Percentiles rank a stretch among this genome's conserved stretches.
phyloP scores from a whole-genome alignment of 31 red algal species.

The Asparagopsis taxiformis region DNA sequence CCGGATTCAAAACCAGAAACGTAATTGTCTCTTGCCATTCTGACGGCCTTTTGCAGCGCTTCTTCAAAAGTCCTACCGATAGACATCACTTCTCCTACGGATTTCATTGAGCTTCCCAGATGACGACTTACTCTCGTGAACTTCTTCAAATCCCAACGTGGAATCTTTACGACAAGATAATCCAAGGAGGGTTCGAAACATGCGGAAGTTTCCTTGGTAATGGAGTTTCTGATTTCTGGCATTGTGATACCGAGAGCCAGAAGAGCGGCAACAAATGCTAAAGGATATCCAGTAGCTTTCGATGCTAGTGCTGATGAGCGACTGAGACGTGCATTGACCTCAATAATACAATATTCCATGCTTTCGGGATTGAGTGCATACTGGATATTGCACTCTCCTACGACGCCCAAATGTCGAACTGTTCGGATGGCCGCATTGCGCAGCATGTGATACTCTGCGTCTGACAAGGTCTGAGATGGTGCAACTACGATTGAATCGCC shows the following conservation, averaged over 20 bases:
- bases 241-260: slow-evolving; percentile 82
- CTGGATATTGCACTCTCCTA: slow-evolving; percentile 99
- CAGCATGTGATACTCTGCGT: slow-evolving; percentile 98
- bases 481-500: slow-evolving; percentile 99
- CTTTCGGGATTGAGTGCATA: slow-evolving; percentile 92
- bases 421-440: slow-evolving; percentile 88
- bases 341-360: slow-evolving; percentile 93
- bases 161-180: slow-evolving; percentile 98
- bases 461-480: slow-evolving; percentile 92
- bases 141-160: slow-evolving; percentile 97
- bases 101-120: slow-evolving; percentile 96
- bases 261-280: slow-evolving; percentile 95
- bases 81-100: slow-evolving; percentile 98
- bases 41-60: slow-evolving; percentile 93
- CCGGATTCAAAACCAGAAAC: slow-evolving; percentile 88
- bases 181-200: slow-evolving; percentile 99
- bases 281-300: slow-evolving; percentile 99
- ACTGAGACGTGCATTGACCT: slow-evolving; percentile 96
- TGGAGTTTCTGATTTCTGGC: slow-evolving; percentile 82
- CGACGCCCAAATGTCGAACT: slow-evolving; percentile 93
- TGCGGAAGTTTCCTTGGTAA: slow-evolving; percentile 93
- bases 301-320: slow-evolving; percentile 98
- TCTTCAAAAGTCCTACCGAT: slow-evolving; percentile 98
- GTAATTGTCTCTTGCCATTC: slow-evolving; percentile 92
- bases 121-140: slow-evolving; percentile 77